phyloP scores from a whole-genome alignment of 2,329 filamentous ascomycete genomes.

The Ascochyta koolunga region DNA sequence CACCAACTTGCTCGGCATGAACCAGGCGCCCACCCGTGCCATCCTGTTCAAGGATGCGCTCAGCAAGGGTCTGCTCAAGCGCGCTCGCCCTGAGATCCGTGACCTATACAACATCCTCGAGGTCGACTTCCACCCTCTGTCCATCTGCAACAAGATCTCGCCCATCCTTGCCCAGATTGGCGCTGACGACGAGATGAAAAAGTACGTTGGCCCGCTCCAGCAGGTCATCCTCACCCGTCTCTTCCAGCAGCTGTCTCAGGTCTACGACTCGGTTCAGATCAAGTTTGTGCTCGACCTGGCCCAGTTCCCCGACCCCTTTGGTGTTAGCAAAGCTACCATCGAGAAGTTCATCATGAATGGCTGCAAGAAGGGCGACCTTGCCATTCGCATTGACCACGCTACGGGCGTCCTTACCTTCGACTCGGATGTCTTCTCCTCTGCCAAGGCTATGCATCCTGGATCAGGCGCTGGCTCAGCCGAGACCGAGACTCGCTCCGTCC shows the following conservation, averaged over 20 bases:
- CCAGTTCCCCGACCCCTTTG: constrained; percentile 94
- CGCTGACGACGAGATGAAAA: constrained; percentile 92
- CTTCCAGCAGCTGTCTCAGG: constrained; percentile 98
- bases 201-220: constrained; percentile 93
- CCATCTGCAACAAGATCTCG: constrained; percentile 98
- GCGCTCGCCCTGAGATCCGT: constrained; percentile 90
- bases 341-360: constrained; percentile 99
- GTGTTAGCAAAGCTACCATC: constrained; percentile 86
- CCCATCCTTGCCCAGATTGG: constrained; percentile 94
- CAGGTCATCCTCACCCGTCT: constrained; percentile 97
- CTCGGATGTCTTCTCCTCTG: constrained; percentile 96
- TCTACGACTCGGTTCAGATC: constrained; percentile 97
- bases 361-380: constrained; percentile 98
- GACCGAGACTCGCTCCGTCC: constrained; percentile 80
- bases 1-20: constrained; percentile 95
- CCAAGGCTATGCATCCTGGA: constrained; percentile 87
- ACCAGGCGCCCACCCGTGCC: constrained; percentile 82
- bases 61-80: constrained; percentile 92
- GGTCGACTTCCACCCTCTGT: constrained; percentile 98
- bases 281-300: constrained; percentile 92
- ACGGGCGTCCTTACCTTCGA: constrained; percentile 96
- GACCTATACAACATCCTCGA: constrained; percentile 98
- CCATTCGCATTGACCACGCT: constrained; percentile 94
- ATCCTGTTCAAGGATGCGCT: constrained; percentile 94
- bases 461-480: constrained; percentile 87